Base-by-base conservation (phyloP, 306 rosid species). In the Oxytropis ochrocephala region DNA sequence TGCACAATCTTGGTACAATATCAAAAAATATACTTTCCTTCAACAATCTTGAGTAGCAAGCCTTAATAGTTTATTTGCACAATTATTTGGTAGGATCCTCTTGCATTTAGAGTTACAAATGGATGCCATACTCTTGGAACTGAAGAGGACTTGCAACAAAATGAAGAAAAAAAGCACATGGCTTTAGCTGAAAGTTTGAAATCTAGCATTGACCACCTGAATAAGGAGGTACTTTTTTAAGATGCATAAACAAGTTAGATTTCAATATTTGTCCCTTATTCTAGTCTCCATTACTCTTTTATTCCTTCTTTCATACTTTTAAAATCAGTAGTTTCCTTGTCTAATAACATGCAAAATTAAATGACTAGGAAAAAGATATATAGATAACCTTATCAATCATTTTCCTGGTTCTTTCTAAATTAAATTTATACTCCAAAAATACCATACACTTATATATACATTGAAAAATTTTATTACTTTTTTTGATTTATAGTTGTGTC, bases 141-240 rank as follows among this genome's bases (percentile, higher is more conserved):
- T 70, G 83, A 83, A 75, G 85, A 74, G 16, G 82, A 77, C 69
- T 56, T 63, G 64, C 84, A 67, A 64, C 78, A 63, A 9, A 64
- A 66, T 49, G 88, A 84, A 80, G 87, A 81, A 80, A 81, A 65
- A 52, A 81, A 85, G 78, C 87, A 78, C 65, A 21, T 74, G 65
- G 90, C 79, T 75, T 82, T 87, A 70, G 78, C 79, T 48, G 78
- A 78, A 68, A 84, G 81, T 78, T 68, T 91, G 82, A 95, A 81
- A 74, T 89, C 92, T 73, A 86, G 97, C 86, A 75, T 95, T 81
- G 96, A 87, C 49, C 84, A 74, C 75, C 74, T 95, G 75, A 83
- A 80, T 53, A 81, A 84, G 67, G 97, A 95, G 96, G 99, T 95
- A 75, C 17, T 44, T 62, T 46, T 73, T 64, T 52, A 13, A 58